Percentiles rank a stretch among this genome's conserved stretches.
phyloP scores from a whole-genome alignment of 176 grass and related monocot genomes.

The Sorghum bicolor region Sorghum_bicolor_NCBIv3 NC_012875.2:49773501-49774000 shows the following conservation, averaged over 20 bases:
- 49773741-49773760: neutral
- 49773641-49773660: neutral
- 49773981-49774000: constrained; percentile 70
- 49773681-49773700: constrained; percentile 12
- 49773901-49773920: neutral
- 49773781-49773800: constrained; percentile 55
- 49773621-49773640: neutral
- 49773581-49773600: neutral
- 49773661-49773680: neutral
- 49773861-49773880: constrained; percentile 31
- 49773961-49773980: constrained; percentile 35
- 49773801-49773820: constrained; percentile 79
- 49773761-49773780: neutral
- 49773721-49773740: neutral
- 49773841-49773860: constrained; percentile 59
- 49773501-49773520: constrained; percentile 70
- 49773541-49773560: constrained; percentile 62
- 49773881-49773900: constrained; percentile 29
- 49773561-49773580: constrained; percentile 12
- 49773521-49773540: constrained; percentile 71
- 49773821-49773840: constrained; percentile 84
- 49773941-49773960: neutral
- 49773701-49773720: neutral
- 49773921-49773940: neutral
- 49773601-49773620: neutral